Base-by-base conservation (phyloP, 352 stramenopile genomes). In the Globisporangium nagaii region DNA sequence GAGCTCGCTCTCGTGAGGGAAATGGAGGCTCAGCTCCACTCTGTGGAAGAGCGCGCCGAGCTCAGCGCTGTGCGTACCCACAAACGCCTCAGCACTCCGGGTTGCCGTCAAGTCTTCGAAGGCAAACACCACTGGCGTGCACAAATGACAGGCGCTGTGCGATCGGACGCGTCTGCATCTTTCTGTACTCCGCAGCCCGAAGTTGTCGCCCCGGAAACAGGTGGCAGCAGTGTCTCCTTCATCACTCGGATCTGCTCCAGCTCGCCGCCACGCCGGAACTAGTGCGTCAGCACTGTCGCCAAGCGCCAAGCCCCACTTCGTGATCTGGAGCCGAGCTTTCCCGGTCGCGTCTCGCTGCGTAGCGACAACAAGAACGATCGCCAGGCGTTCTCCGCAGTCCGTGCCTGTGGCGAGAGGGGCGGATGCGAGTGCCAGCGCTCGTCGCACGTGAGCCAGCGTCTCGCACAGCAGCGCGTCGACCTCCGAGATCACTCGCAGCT, bases 121-220 rank as follows among this genome's bases (percentile, higher is more conserved):
- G 9, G 40, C 39, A 31, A 51, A 43, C 3, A 20, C 30, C 8
- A 58, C 40, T 3, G 28, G 51, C 2, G 22, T 35, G 28, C 51
- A 58, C 1, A 58, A n/a, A 9, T 58, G 51, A 7, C 51, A 58
- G 2, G 51, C 30, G n/a, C 51, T 42, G 22, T 50, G 41, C 4
- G 39, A n/a, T 2, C 24, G 3, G 15, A 58, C 17, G 20, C 43
- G 8, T 11, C 9, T 36, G 42, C 13, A 31, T 15, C 42, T 4
- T n/a, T n/a, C n/a, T n/a, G n/a, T n/a, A n/a, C n/a, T n/a, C n/a
- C n/a, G n/a, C n/a, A n/a, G n/a, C n/a, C n/a, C n/a, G n/a, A n/a
- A n/a, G n/a, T n/a, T n/a, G n/a, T n/a, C n/a, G n/a, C n/a, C n/a
- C n/a, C n/a, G n/a, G n/a, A n/a, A n/a, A n/a, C n/a, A n/a, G n/a